These are phyloP conservation scores for Taphrina populina DNA, from an alignment of 1,139 yeast genomes.

Conservation along the genomic window DNA sequence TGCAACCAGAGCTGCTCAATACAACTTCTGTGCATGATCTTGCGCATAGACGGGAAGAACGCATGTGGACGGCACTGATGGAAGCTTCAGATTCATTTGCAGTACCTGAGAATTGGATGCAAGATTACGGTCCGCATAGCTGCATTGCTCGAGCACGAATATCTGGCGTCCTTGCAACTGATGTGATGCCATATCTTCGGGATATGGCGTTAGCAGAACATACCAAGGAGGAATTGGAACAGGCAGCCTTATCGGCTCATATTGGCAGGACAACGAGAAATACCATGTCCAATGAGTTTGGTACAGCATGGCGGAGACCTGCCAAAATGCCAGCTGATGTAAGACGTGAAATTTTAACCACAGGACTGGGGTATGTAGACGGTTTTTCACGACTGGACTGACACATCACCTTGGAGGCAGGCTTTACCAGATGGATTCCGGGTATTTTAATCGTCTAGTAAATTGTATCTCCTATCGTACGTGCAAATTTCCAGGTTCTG, in stretches of 20 bases:
- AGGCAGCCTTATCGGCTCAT: constrained; percentile 5
- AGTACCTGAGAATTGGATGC: constrained; percentile 12
- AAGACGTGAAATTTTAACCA: neutral
- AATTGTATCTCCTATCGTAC: too few species aligned
- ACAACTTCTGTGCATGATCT: neutral
- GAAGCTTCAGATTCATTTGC: constrained; percentile 8
- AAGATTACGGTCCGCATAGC: constrained; percentile 11
- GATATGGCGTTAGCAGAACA: neutral
- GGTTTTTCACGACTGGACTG: too few species aligned
- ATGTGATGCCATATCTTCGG: constrained; percentile 6
- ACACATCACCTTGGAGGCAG: too few species aligned
- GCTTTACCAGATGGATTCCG: too few species aligned
- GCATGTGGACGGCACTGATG: constrained; percentile 1
- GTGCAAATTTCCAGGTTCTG: too few species aligned
- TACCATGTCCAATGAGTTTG: constrained; percentile 11
- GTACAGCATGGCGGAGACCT: neutral
- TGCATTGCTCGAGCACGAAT: constrained; percentile 9
- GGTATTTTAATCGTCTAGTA: too few species aligned
- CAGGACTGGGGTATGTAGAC: neutral
- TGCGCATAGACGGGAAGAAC: neutral
- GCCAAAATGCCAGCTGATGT: neutral
- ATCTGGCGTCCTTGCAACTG: constrained; percentile 5
- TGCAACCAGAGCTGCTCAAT: neutral
- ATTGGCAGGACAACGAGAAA: constrained; percentile 11
- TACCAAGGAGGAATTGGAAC: neutral